Conservation (phyloP, 352 stramenopile genomes). For the Aphanomyces stellatus region DNA sequence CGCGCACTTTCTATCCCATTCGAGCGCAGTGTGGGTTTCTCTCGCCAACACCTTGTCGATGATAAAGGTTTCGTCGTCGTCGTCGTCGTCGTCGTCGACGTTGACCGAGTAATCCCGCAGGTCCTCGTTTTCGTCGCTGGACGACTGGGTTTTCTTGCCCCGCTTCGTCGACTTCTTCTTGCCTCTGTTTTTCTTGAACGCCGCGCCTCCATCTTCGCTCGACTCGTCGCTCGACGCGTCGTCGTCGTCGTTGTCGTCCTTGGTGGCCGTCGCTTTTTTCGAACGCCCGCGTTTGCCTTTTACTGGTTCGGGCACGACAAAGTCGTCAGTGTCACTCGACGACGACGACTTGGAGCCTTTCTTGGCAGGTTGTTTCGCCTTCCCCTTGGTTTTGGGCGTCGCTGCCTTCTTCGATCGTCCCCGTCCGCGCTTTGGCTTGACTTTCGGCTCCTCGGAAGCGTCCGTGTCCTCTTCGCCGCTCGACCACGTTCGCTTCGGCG, state of each 20-base stretch:
- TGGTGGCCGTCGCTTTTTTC: neutral
- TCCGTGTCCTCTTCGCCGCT: neutral
- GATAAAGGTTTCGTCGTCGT: constrained; percentile 62
- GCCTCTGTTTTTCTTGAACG: neutral
- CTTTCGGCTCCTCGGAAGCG: neutral
- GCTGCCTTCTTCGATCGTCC: neutral
- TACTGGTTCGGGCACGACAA: neutral
- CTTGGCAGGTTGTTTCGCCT: no score
- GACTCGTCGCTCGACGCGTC: neutral
- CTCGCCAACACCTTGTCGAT: constrained; percentile 77
- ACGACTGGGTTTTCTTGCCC: neutral
- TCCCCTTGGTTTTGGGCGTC: no score
- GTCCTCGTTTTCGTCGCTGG: neutral
- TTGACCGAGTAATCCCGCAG: neutral
- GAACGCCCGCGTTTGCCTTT: neutral
- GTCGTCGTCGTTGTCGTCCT: neutral
- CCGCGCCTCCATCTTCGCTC: neutral
- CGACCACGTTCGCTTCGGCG: neutral
- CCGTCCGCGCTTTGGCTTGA: neutral
- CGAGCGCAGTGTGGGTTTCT: constrained; percentile 59
- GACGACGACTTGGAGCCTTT: neutral
- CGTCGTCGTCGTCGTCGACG: neutral
- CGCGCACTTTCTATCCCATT: constrained; percentile 22
- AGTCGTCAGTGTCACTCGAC: neutral
- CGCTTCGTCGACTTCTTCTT: neutral